Percentiles rank a stretch among this genome's conserved stretches.
Conservation (phyloP, 2,329 filamentous ascomycete genomes). For the Aspergillus sp. region DNA sequence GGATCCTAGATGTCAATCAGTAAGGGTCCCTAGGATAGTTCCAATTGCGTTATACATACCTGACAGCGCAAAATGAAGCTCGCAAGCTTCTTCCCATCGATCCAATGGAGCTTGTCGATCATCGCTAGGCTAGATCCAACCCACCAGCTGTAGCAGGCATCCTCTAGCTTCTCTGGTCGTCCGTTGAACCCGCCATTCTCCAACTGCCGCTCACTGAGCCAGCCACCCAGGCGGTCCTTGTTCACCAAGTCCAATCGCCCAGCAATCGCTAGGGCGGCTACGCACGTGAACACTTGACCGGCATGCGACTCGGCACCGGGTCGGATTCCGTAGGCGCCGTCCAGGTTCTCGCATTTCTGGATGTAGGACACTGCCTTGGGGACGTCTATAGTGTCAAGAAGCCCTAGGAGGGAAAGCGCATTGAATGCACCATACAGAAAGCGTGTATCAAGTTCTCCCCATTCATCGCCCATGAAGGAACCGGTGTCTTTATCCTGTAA, state of each 20-base stretch:
- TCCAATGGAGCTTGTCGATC: conserved; percentile 86
- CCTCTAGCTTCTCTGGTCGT: conserved; percentile 89
- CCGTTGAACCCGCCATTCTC: conserved; percentile 88
- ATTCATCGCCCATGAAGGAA: conserved; percentile 90
- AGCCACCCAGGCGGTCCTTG: conserved; percentile 75
- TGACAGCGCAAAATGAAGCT: conserved; percentile 85
- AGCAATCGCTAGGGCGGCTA: conserved; percentile 82
- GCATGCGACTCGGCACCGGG: conserved; percentile 93
- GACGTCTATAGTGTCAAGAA: conserved; percentile 72
- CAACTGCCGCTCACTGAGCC: conserved; percentile 91
- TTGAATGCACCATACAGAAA: conserved; percentile 92
- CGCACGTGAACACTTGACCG: conserved; percentile 92
- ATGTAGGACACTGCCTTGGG: conserved; percentile 77
- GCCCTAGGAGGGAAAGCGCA: conserved; percentile 76
- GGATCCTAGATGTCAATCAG: conserved; percentile 56
- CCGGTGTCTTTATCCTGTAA: conserved; percentile 79
- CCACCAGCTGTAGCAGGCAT: conserved; percentile 99
- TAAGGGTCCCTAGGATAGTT: neutral
- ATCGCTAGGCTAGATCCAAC: conserved; percentile 89
- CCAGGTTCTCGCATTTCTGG: conserved; percentile 82
- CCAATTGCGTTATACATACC: conserved; percentile 35
- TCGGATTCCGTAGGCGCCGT: conserved; percentile 86
- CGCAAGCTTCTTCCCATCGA: conserved; percentile 76
- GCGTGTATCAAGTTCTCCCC: conserved; percentile 93
- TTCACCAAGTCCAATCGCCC: conserved; percentile 78